Evolutionary conservation across 2,329 filamentous ascomycete genomes (phyloP).

Genomic region (Calonectria pteridis): DNA sequence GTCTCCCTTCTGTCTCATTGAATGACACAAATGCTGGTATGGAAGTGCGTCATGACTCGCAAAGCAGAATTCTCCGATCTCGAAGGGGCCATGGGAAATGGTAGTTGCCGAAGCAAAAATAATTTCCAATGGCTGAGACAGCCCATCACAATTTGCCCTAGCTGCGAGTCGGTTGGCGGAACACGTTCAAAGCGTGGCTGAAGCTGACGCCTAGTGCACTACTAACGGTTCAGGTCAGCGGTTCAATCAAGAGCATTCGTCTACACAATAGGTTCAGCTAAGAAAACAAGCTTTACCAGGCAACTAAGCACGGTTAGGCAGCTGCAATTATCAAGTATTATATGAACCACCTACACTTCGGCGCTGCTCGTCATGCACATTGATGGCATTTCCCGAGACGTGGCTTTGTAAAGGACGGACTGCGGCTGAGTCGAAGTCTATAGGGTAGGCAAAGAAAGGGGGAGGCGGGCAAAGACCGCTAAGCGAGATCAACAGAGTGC

Average conservation of each 20-base stretch:
- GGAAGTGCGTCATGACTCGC: not conserved
- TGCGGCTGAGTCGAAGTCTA: not conserved
- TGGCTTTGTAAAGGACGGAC: not conserved
- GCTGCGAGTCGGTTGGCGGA: not conserved
- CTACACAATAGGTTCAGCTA: not conserved
- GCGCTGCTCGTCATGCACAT: not conserved
- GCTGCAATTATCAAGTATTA: accelerated
- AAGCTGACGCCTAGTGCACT: not conserved
- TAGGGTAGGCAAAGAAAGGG: not conserved
- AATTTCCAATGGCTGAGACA: not conserved
- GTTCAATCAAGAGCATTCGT: not conserved
- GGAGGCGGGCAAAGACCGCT: not conserved
- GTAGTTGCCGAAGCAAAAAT: not conserved
- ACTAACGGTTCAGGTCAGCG: not conserved
- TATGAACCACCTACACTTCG: not conserved
- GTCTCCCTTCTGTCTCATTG: not conserved
- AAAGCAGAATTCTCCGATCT: not conserved
- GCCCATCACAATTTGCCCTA: not conserved
- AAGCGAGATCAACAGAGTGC: not conserved
- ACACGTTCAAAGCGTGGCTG: not conserved
- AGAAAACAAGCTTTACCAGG: not conserved
- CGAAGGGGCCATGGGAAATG: not conserved
- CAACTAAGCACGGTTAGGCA: not conserved
- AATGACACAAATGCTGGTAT: not conserved
- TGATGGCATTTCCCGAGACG: not conserved